phyloP scores from a whole-genome alignment of 306 rosid species.

The Rosa multiflora region DNA sequence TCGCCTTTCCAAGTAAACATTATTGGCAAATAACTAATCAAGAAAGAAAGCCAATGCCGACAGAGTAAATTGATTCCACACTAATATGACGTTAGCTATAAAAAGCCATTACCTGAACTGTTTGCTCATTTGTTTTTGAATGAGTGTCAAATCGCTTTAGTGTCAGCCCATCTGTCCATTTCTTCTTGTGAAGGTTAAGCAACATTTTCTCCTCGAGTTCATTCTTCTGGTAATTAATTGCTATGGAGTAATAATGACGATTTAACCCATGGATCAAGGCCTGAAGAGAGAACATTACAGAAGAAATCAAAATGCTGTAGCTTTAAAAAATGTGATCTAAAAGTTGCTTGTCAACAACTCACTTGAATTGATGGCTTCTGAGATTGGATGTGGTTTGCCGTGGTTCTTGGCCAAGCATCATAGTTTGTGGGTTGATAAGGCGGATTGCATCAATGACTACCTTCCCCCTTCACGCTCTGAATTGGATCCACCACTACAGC shows the following conservation, averaged over 20 bases:
- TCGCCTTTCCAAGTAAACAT: neutral
- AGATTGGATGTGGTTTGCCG: conserved; percentile 87
- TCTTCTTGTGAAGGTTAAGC: conserved; percentile 83
- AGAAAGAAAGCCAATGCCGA: neutral
- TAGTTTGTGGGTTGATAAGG: conserved; percentile 78
- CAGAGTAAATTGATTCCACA: neutral
- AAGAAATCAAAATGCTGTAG: conserved; percentile 18
- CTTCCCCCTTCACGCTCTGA: conserved; percentile 91
- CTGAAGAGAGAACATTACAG: conserved; percentile 34
- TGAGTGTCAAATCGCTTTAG: conserved; percentile 68
- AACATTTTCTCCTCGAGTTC: conserved; percentile 91
- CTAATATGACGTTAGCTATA: too few relatives aligned
- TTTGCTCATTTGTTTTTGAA: conserved; percentile 86
- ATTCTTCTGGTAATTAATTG: conserved; percentile 79
- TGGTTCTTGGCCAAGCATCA: conserved; percentile 96
- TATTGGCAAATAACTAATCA: neutral
- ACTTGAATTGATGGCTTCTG: conserved; percentile 93
- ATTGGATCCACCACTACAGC: conserved; percentile 91
- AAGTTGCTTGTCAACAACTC: conserved; percentile 24
- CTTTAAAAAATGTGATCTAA: neutral
- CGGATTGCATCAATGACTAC: conserved; percentile 92
- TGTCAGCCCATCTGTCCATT: conserved; percentile 83
- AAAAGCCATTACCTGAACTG: conserved; percentile 54
- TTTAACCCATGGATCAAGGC: conserved; percentile 89
- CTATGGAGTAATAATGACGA: conserved; percentile 84